phyloP scores from a whole-genome alignment of 2,329 filamentous ascomycete genomes.

The Diaporthe vexans region DNA sequence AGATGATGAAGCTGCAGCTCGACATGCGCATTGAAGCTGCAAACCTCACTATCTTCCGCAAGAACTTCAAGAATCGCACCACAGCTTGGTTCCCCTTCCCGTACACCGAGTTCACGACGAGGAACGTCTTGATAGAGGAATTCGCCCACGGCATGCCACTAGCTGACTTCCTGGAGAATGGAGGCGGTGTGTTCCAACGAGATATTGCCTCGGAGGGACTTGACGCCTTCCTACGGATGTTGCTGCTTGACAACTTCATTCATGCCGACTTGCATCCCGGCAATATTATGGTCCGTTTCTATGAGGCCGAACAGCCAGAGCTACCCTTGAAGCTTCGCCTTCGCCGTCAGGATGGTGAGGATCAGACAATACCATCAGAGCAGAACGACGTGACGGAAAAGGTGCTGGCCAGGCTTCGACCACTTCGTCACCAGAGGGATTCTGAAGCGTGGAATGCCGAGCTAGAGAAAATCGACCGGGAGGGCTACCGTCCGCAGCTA shows the following conservation, averaged over 20 bases:
- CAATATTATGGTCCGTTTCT: constrained; percentile 99
- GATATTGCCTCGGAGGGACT: constrained; percentile 96
- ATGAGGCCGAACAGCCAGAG: constrained; percentile 82
- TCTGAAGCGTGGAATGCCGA: constrained; percentile 79
- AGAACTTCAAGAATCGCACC: constrained; percentile 88
- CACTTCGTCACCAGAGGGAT: constrained; percentile 74
- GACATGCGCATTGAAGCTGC: constrained; percentile 95
- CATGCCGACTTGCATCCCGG: constrained; percentile 97
- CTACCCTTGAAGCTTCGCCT: constrained; percentile 62
- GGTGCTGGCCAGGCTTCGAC: constrained; percentile 83
- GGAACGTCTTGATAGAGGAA: constrained; percentile 93
- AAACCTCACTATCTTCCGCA: constrained; percentile 89
- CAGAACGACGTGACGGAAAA: constrained; percentile 83
- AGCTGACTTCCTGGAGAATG: constrained; percentile 89
- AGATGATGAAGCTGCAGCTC: constrained; percentile 99
- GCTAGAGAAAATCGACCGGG: constrained; percentile 81
- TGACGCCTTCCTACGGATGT: constrained; percentile 95
- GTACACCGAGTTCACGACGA: constrained; percentile 91
- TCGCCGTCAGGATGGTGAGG: constrained; percentile 51
- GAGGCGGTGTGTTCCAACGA: constrained; percentile 91
- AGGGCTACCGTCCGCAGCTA: constrained; percentile 93
- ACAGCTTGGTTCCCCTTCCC: constrained; percentile 98
- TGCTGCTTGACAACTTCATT: constrained; percentile 97
- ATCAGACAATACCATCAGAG: constrained; percentile 56
- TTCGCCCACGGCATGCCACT: constrained; percentile 96